These are phyloP conservation scores for Trichosporon inkin DNA, from an alignment of 1,284 basidiomycete genomes.

Conservation along the genomic window DNA sequence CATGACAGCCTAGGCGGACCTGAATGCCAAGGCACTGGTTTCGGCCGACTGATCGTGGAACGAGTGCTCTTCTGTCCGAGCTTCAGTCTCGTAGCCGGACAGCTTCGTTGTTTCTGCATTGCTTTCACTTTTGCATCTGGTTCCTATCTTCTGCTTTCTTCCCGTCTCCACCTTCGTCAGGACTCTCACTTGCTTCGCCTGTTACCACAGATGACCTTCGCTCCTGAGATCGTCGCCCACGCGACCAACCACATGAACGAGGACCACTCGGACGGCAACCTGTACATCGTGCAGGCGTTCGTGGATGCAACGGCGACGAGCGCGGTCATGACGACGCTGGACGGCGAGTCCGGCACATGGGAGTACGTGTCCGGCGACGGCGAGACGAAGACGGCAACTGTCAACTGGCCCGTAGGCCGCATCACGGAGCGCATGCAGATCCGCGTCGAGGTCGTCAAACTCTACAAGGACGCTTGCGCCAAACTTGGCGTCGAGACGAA, in stretches of 20 bases:
- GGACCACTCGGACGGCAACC: conserved; percentile 13
- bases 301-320: background rate
- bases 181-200: background rate
- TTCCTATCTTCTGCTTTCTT: background rate
- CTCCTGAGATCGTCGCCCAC: conserved; percentile 2
- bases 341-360: conserved; percentile 3
- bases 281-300: conserved; percentile 13
- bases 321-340: conserved; percentile 6
- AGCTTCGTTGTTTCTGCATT: too few species aligned
- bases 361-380: conserved; percentile 7
- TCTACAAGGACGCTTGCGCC: conserved; percentile 7
- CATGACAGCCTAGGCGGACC: too few species aligned
- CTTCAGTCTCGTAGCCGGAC: too few species aligned
- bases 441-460: conserved; percentile 11
- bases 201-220: background rate
- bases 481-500: background rate
- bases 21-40: too few species aligned
- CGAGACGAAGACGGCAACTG: background rate
- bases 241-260: conserved; percentile 11
- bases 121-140: background rate
- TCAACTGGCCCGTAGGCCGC: background rate
- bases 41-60: too few species aligned
- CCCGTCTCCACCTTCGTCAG: background rate
- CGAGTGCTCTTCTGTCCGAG: too few species aligned
- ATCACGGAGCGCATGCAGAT: conserved; percentile 9